These are phyloP conservation scores for Acer saccharum DNA, from an alignment of 345 rosid genomes.

Conservation along the genomic window DNA sequence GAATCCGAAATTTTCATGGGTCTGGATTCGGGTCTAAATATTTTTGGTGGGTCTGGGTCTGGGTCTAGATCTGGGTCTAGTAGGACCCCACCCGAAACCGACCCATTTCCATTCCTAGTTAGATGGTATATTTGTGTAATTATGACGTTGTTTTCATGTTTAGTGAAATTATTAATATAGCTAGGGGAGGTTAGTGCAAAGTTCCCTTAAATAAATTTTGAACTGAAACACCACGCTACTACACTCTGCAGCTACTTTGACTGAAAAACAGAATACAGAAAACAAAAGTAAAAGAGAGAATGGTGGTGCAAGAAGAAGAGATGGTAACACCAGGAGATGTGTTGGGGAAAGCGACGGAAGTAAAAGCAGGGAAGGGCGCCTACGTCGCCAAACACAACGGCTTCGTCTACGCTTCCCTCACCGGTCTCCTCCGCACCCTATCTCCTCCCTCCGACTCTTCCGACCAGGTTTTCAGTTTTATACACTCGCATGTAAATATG, in stretches of 20 bases:
- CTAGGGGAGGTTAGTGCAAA: no score
- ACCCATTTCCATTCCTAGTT: no score
- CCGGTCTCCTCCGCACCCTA: conserved; percentile 56
- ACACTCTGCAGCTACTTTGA: background rate
- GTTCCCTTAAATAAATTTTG: no score
- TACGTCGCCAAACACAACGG: conserved; percentile 55
- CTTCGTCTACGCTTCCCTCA: conserved; percentile 80
- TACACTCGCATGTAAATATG: background rate
- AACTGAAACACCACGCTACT: no score
- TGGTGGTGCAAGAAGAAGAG: conserved; percentile 38
- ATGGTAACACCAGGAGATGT: conserved; percentile 86
- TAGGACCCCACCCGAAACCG: no score
- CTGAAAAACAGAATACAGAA: background rate
- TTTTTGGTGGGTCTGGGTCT: no score
- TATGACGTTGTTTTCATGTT: no score
- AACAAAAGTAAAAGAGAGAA: background rate
- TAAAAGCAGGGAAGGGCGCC: conserved; percentile 84
- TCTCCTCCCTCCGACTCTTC: conserved; percentile 54
- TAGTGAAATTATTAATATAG: no score
- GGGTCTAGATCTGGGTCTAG: no score
- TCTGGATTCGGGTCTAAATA: no score
- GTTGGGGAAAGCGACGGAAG: conserved; percentile 55
- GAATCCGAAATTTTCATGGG: no score
- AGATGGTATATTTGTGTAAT: no score
- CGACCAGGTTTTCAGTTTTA: conserved; percentile 60